Evolutionary conservation across 148 eudicot genomes (phyloP).

Genomic region (Cornus florida): DNA sequence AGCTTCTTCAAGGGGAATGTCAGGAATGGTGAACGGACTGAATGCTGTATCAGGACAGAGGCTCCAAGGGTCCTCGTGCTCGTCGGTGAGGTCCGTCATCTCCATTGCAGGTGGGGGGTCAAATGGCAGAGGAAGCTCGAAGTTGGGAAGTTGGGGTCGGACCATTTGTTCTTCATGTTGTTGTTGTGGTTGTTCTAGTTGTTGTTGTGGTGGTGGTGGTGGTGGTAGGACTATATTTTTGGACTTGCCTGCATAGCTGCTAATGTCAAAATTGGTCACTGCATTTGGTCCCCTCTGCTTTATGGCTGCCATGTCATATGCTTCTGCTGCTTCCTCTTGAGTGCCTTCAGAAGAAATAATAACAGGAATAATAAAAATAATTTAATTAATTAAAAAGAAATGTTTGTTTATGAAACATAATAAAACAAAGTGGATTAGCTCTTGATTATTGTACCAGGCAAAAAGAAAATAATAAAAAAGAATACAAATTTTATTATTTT

Average conservation of each 20-base stretch:
- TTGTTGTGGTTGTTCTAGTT: slow-evolving; percentile 14
- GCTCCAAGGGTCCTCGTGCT: slow-evolving; percentile 69
- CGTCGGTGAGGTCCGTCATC: slow-evolving; percentile 26
- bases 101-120: slow-evolving; percentile 28
- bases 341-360: slow-evolving; percentile 45
- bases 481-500: too few species aligned
- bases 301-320: slow-evolving; percentile 94
- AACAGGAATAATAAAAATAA: background rate
- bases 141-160: slow-evolving; percentile 19
- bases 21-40: slow-evolving; percentile 37
- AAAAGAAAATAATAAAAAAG: too few species aligned
- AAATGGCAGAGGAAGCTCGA: slow-evolving; percentile 17
- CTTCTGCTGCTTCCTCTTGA: slow-evolving; percentile 96
- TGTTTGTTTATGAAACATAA: too few species aligned
- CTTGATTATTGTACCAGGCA: too few species aligned
- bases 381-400: too few species aligned
- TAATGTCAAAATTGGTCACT: slow-evolving; percentile 86
- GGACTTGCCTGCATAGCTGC: slow-evolving; percentile 58
- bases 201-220: slow-evolving; percentile 1
- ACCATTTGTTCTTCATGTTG: slow-evolving; percentile 22
- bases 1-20: slow-evolving; percentile 44
- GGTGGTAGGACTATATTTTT: slow-evolving; percentile 16
- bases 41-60: slow-evolving; percentile 47
- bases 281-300: slow-evolving; percentile 87
- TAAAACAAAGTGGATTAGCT: too few species aligned